A percentile compares a stretch with the other conserved stretches of the same genome.
These are phyloP conservation scores for Raphidocelis subcapitata DNA, from an alignment of 139 green algal species.

Conservation along the genomic window DNA sequence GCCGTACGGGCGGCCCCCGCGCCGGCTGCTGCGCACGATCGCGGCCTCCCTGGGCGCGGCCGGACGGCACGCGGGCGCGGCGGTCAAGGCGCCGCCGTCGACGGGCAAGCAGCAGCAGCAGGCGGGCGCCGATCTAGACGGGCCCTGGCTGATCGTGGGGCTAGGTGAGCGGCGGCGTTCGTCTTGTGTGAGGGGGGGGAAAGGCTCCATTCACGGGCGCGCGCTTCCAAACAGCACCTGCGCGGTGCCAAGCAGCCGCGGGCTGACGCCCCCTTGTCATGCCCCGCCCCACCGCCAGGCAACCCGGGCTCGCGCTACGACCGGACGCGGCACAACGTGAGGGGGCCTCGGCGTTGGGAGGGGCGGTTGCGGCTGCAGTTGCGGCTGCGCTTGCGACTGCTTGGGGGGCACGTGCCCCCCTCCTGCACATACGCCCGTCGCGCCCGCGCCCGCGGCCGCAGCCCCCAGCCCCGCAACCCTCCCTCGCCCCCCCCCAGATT, in stretches of 20 bases:
- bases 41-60: no score
- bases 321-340: constrained; percentile 83
- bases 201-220: no score
- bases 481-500: constrained; percentile 34
- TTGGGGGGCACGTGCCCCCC: background rate
- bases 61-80: no score
- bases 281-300: constrained; percentile 76
- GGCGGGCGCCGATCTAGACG: background rate
- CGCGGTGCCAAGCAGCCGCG: background rate
- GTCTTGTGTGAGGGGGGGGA: no score
- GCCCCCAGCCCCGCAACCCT: background rate
- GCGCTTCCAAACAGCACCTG: constrained; percentile 27
- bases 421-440: no score
- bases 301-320: constrained; percentile 79
- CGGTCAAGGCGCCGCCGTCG: no score
- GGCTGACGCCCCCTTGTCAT: constrained; percentile 29
- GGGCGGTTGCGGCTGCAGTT: no score
- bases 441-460: background rate
- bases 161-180: no score
- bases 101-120: background rate
- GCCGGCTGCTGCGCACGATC: no score
- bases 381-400: background rate
- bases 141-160: constrained; percentile 21
- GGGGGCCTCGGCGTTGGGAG: background rate
- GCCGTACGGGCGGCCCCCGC: no score